Evolutionary conservation across 2,329 filamentous ascomycete species (phyloP), one percentile per base, ranked within the genome.

Genomic region (Colletotrichum lindemuthianum): DNA sequence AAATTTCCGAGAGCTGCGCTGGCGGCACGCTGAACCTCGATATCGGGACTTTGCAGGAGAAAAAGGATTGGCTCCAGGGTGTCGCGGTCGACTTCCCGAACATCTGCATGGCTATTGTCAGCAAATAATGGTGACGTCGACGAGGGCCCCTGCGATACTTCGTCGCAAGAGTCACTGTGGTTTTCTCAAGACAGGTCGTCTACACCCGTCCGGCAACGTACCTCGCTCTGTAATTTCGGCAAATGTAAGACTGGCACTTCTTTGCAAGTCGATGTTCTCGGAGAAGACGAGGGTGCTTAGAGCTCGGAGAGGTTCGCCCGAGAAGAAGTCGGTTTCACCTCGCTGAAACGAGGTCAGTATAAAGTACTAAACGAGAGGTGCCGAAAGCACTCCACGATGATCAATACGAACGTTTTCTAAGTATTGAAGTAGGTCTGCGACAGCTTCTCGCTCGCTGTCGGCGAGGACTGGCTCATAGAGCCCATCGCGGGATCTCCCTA

Each of bases 191-290:
- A 15, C 5, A 24, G 24, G 36, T 36, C 33, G 4, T 32, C 24
- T 12, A 24, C 13, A 16, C 8, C 43, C 51, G 11, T 12, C 24
- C 40, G 69, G 66, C 44, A 50, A 77, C 84, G 72, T 85, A 97
- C 96, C 95, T 92, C 95, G 83, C 80, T 99, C 96, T 43, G 96
- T 99, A 71, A 99, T 99, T 78, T 99, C 96, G 66, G 96, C 96
- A 84, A 99, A 99, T 2, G 96, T 99, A 78, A 99, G 87, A 77
- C 95, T 98, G 57, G 96, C 96, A 81, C 96, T 98, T 70, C 96
- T 88, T 81, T 99, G 96, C 57, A 99, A 86, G 77, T 99, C 96
- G 76, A 99, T 94, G 81, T 99, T 99, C 79, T 98, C 94, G 63
- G 96, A 99, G 78, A 97, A 99, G 63, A 99, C 96, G 33, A 99